A percentile compares a stretch with the other conserved stretches of the same genome.
Conservation (phyloP, 108 stramenopile species). For the Discostella stelligeroides region DNA sequence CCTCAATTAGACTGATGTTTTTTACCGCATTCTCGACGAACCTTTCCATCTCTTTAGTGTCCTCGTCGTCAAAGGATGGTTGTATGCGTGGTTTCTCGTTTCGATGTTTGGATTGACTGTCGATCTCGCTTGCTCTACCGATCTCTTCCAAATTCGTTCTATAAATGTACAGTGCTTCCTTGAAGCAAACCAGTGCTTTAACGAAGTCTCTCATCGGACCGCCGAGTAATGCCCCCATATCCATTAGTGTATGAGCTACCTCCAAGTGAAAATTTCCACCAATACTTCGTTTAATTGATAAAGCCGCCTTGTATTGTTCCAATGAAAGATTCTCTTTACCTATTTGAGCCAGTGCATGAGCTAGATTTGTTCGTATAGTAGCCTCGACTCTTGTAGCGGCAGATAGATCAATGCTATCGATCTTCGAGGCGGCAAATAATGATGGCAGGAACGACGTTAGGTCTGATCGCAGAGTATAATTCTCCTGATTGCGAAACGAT, state of each 20-base stretch:
- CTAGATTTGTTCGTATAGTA: constrained; percentile 37
- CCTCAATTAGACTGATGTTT: constrained; percentile 45
- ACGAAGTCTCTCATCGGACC: constrained; percentile 33
- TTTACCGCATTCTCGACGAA: constrained; percentile 28
- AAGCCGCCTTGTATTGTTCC: constrained; percentile 38
- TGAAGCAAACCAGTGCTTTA: constrained; percentile 40
- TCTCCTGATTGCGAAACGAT: constrained; percentile 23
- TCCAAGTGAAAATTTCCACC: constrained; percentile 37
- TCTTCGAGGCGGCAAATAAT: not conserved
- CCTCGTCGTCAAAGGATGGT: constrained; percentile 17
- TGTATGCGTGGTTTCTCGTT: too few relatives aligned
- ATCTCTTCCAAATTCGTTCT: constrained; percentile 21
- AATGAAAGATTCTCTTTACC: constrained; percentile 34
- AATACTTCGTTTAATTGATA: constrained; percentile 42
- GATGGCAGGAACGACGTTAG: constrained; percentile 11
- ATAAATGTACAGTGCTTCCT: constrained; percentile 46
- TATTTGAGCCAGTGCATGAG: constrained; percentile 26
- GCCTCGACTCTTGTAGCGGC: constrained; percentile 42
- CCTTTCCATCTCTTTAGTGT: constrained; percentile 22
- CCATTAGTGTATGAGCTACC: constrained; percentile 44
- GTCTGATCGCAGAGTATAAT: not conserved
- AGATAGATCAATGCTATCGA: constrained; percentile 19
- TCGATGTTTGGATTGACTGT: too few relatives aligned
- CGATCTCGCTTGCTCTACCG: constrained; percentile 8
- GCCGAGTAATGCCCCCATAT: constrained; percentile 41